Base-by-base conservation (phyloP, 129 eudicot genomes). In the Glebionis coronaria region DNA sequence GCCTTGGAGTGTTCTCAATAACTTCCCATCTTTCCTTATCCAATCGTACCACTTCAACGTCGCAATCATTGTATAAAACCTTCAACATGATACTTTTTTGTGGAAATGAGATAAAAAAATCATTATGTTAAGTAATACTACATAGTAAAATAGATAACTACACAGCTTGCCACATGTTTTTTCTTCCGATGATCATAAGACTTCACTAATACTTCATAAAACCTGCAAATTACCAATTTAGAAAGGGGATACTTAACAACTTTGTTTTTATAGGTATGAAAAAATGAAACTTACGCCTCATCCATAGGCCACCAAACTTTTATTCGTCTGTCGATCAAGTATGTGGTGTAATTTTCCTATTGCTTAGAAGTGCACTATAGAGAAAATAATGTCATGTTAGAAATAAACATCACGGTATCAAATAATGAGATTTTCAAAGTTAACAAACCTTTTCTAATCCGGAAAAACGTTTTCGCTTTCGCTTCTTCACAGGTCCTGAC, bases 291-390 rank as follows among this genome's bases (percentile, higher is more conserved):
- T 84, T 62, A 93, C 98, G 64, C 67, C 82, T 86, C 81, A 73
- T 93, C 98, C 86, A 88, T 73, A 31, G 98, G 98, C 98, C 98
- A 93, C 98, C 98, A 93, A 61, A 93, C 75, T 75, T 84, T 86
- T 75, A 93, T 79, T 42, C 95, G 82, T 70, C 79, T 73, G 65
- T 82, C 96, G 72, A 88, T 80, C 82, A 93, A 86, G 71, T 88
- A 95, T 4, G 81, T 78, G 3, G 85, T 70, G 54, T 76, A 73
- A 65, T 66, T 73, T 75, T 67, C 87, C 56, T 23, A 76, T 65
- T 78, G 87, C 82, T 78, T 86, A 35, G 86, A 74, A 61, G 87
- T 80, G 80, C 95, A 84, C 95, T 84, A 73, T 31, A 70, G 67
- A 73, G 50, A 71, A 57, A 14, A 78, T 44, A 40, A 57, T 23